Evolutionary conservation across 78 protist genomes (phyloP).

Genomic region (Planoprotostelium fungivorum): DNA sequence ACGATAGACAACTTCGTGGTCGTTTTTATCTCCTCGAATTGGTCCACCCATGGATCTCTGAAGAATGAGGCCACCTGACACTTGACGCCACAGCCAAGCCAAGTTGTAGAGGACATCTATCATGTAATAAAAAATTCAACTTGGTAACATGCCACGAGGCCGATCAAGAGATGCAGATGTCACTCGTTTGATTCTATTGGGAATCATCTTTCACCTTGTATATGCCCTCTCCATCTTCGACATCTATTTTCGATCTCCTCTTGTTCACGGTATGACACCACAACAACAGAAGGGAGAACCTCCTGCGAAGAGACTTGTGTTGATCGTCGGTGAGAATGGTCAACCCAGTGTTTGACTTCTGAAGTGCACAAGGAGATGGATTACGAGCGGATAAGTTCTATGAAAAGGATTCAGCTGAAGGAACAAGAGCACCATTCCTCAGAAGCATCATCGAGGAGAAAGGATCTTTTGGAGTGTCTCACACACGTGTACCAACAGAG

Average conservation of each 20-base stretch:
- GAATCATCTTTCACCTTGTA: constrained; percentile 61
- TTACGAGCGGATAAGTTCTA: constrained; percentile 79
- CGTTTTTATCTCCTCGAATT: no score
- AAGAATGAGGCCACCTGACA: no score
- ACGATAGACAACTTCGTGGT: no score
- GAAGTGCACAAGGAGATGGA: constrained; percentile 61
- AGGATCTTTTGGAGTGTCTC: constrained; percentile 78
- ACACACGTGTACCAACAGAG: constrained; percentile 91
- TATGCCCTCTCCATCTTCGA: constrained; percentile 65
- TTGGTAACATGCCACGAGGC: no score
- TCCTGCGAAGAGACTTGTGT: constrained; percentile 71
- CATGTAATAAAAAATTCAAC: no score
- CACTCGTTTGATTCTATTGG: constrained; percentile 44
- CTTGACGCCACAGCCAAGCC: no score
- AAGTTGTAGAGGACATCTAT: no score
- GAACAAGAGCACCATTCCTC: constrained; percentile 54
- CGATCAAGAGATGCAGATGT: no score
- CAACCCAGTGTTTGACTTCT: not conserved
- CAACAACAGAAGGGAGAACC: not conserved
- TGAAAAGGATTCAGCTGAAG: constrained; percentile 22
- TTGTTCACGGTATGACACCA: constrained; percentile 76
- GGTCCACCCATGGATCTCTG: no score
- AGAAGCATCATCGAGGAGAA: constrained; percentile 24
- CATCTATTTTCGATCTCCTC: constrained; percentile 86
- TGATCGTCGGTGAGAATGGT: constrained; percentile 65